Evolutionary conservation across 148 eudicot genomes (phyloP).

Genomic region (Arbutus unedo): DNA sequence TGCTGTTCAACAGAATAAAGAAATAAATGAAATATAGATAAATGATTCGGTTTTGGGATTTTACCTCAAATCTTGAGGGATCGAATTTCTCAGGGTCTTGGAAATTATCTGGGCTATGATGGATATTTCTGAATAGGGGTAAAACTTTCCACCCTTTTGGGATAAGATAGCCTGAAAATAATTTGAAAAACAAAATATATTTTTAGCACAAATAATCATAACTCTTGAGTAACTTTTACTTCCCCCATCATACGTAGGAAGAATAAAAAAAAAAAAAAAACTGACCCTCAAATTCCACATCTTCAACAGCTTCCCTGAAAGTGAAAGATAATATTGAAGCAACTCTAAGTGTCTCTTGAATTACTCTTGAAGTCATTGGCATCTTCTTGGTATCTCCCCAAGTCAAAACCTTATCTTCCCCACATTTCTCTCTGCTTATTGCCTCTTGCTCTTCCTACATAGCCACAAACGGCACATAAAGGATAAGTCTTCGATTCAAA

Average conservation of each 20-base stretch:
- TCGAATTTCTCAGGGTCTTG: slow-evolving; percentile 69
- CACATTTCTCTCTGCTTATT: slow-evolving; percentile 36
- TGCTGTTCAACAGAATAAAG: neutral
- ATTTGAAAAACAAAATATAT: neutral
- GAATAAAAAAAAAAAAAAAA: neutral
- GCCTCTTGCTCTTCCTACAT: slow-evolving; percentile 71
- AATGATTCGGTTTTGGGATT: neutral
- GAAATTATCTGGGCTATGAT: slow-evolving; percentile 64
- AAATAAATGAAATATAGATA: neutral
- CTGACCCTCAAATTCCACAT: slow-evolving; percentile 90
- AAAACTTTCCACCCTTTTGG: slow-evolving; percentile 84
- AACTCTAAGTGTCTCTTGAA: slow-evolving; percentile 88
- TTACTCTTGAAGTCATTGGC: slow-evolving; percentile 74
- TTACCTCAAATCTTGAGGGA: slow-evolving; percentile 84
- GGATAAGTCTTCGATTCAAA: neutral
- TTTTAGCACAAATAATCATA: neutral
- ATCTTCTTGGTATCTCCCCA: slow-evolving; percentile 73
- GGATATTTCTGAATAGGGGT: slow-evolving; percentile 71
- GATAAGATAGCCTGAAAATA: slow-evolving; percentile 57
- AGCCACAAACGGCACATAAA: neutral
- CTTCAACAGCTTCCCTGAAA: slow-evolving; percentile 97
- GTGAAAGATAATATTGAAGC: slow-evolving; percentile 94
- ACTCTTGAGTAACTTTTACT: neutral
- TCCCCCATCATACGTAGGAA: neutral
- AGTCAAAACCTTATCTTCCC: slow-evolving; percentile 32